These are phyloP conservation scores for Hypoxylon sp. DNA, from an alignment of 2,329 filamentous ascomycete species.

Conservation along the genomic window DNA sequence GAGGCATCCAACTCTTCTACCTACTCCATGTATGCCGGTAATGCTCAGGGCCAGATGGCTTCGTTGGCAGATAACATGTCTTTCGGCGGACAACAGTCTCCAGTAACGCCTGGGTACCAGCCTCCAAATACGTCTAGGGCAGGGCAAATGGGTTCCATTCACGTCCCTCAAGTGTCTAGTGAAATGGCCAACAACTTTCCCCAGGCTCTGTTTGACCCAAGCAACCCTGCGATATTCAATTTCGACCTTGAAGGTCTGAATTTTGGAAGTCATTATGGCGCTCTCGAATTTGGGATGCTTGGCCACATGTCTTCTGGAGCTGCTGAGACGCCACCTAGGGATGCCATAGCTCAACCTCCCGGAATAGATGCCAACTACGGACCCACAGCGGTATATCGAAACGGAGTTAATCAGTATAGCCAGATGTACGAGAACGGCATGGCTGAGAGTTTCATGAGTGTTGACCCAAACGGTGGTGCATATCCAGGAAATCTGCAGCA, in stretches of 20 bases:
- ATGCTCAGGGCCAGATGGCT: conserved; percentile 61
- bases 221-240: conserved; percentile 93
- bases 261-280: conserved; percentile 96
- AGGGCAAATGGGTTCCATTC: conserved; percentile 61
- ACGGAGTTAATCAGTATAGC: conserved; percentile 65
- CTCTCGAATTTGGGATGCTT: conserved; percentile 95
- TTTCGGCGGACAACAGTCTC: conserved; percentile 78
- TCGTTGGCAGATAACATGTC: conserved; percentile 64
- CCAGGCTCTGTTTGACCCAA: conserved; percentile 83
- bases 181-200: conserved; percentile 66
- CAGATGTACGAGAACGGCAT: conserved; percentile 67
- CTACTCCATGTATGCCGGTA: conserved; percentile 67
- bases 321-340: conserved; percentile 81
- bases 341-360: conserved; percentile 64
- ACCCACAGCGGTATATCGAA: conserved; percentile 65
- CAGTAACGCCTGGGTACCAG: conserved; percentile 81
- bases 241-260: conserved; percentile 95
- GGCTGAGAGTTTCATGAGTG: conserved; percentile 67
- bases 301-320: conserved; percentile 95
- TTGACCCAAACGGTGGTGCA: conserved; percentile 65
- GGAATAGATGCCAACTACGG: conserved; percentile 59
- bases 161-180: conserved; percentile 65
- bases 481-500: conserved; percentile 73
- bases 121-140: conserved; percentile 63
- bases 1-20: conserved; percentile 61